Conservation (phyloP, 306 rosid species). For the Urtica urens region DNA sequence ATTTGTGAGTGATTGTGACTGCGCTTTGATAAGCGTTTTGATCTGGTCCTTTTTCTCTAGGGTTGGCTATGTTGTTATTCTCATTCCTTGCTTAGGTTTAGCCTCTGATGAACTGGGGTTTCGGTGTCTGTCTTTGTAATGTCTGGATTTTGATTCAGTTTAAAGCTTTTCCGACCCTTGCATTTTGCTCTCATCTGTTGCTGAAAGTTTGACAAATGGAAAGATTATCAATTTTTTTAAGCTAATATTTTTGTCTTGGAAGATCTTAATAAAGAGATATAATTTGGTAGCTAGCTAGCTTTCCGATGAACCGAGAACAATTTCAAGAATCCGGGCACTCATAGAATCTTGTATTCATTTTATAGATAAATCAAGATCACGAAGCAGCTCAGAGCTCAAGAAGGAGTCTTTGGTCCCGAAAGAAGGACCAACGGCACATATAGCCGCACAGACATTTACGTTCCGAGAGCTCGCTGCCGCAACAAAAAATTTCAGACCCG, state of each 20-base stretch:
- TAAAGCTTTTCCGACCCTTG: neutral
- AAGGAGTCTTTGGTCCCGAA: conserved; percentile 65
- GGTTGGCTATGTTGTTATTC: no score
- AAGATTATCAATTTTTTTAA: conserved; percentile 1
- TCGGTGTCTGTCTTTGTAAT: conserved; percentile 11
- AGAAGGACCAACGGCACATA: conserved; percentile 75
- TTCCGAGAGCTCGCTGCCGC: conserved; percentile 97
- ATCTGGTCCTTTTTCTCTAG: conserved; percentile 53
- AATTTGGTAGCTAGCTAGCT: neutral
- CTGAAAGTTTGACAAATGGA: no score
- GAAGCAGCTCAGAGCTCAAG: conserved; percentile 52
- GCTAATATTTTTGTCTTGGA: conserved; percentile 1
- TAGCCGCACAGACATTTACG: conserved; percentile 97
- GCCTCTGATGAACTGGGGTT: conserved; percentile 4
- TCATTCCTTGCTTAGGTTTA: no score
- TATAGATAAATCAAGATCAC: conserved; percentile 69
- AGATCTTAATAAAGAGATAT: neutral
- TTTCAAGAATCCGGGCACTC: conserved; percentile 3
- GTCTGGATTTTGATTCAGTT: conserved; percentile 10
- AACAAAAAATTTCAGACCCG: conserved; percentile 78
- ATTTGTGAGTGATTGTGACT: conserved; percentile 10
- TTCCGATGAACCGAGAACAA: neutral
- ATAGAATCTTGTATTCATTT: conserved; percentile 5
- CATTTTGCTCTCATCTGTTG: no score
- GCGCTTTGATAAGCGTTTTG: conserved; percentile 18